phyloP scores from a whole-genome alignment of 2,329 filamentous ascomycete genomes.

The Aschersonia sp. region DNA sequence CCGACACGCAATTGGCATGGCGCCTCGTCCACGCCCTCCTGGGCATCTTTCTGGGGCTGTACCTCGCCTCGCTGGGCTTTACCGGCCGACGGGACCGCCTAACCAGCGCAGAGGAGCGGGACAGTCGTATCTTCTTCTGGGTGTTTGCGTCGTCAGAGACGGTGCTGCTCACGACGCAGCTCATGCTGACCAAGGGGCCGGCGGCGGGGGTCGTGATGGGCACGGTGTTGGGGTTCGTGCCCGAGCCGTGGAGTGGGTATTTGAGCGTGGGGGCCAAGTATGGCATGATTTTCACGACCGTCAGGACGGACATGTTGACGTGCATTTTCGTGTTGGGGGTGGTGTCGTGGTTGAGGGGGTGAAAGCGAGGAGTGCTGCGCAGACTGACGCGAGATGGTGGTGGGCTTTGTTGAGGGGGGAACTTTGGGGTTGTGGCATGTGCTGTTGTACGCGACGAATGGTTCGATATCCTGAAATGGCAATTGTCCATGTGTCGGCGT shows the following conservation, averaged over 20 bases:
- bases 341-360: slow-evolving; percentile 26
- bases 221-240: slow-evolving; percentile 50
- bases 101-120: slow-evolving; percentile 16
- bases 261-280: slow-evolving; percentile 49
- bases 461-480: too few species aligned
- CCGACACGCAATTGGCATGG: too few species aligned
- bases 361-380: neutral
- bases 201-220: slow-evolving; percentile 47
- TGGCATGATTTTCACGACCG: slow-evolving; percentile 55
- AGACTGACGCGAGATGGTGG: neutral
- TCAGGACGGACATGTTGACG: slow-evolving; percentile 59
- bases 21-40: slow-evolving; percentile 60
- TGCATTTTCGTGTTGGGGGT: slow-evolving; percentile 63
- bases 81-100: too few species aligned
- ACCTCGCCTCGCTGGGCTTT: too few species aligned
- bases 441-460: too few species aligned
- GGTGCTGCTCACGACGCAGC: slow-evolving; percentile 54
- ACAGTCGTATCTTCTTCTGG: slow-evolving; percentile 47
- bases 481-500: too few species aligned
- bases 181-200: slow-evolving; percentile 50
- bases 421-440: too few species aligned
- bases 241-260: slow-evolving; percentile 47
- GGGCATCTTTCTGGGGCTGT: slow-evolving; percentile 54
- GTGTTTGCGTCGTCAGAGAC: slow-evolving; percentile 70
- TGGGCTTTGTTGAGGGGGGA: too few species aligned